Evolutionary conservation across 2,329 filamentous ascomycete genomes (phyloP).

Genomic region (Hansfordia pulvinata): DNA sequence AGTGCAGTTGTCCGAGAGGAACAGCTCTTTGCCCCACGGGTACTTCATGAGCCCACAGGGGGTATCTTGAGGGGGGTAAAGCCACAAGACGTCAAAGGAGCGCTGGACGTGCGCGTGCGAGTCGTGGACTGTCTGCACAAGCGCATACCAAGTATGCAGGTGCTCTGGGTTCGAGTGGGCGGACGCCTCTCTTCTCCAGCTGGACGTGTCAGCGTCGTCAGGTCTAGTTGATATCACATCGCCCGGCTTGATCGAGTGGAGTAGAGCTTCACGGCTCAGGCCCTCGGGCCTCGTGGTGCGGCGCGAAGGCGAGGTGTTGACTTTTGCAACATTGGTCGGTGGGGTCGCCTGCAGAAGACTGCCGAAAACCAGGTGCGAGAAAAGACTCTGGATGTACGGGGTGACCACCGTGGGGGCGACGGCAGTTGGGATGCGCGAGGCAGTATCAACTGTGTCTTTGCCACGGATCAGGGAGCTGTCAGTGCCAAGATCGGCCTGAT

Average conservation of each 20-base stretch:
- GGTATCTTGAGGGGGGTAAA: constrained; percentile 60
- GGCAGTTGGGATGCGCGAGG: not conserved
- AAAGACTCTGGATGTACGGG: constrained; percentile 51
- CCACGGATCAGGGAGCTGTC: constrained; percentile 2
- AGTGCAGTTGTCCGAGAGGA: constrained; percentile 64
- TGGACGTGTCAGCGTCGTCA: constrained; percentile 26
- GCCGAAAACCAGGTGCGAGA: constrained; percentile 48
- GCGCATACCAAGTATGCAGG: constrained; percentile 53
- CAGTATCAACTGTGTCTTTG: constrained; percentile 4
- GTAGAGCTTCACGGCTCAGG: too few species aligned
- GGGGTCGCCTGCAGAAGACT: constrained; percentile 27
- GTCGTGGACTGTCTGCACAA: constrained; percentile 43
- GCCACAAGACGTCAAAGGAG: constrained; percentile 55
- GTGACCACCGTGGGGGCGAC: constrained; percentile 2
- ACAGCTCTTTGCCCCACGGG: constrained; percentile 59
- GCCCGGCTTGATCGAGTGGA: constrained; percentile 26
- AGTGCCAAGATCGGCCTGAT: constrained; percentile 13
- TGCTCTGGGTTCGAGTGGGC: constrained; percentile 25
- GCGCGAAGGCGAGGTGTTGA: too few species aligned
- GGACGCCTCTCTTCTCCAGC: constrained; percentile 39
- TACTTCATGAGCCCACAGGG: constrained; percentile 55
- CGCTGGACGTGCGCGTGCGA: constrained; percentile 17
- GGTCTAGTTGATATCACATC: constrained; percentile 34
- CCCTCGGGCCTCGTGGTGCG: too few species aligned
- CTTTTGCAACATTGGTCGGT: not conserved